Evolutionary conservation across 1,284 basidiomycete genomes (phyloP).

Genomic region (Porogramme epimiltina): DNA sequence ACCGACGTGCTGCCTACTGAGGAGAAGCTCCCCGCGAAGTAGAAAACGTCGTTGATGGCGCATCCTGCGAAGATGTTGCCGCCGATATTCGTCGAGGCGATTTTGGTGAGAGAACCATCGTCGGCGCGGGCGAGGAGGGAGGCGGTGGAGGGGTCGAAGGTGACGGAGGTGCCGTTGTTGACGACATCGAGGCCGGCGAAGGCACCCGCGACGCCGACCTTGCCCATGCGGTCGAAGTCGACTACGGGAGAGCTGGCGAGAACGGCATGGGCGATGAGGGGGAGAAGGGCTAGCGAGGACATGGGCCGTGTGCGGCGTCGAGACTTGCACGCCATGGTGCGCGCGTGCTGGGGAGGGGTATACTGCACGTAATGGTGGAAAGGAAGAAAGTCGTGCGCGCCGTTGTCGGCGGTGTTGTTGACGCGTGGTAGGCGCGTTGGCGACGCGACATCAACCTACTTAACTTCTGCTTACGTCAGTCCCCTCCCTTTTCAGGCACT

Average conservation of each 20-base stretch:
- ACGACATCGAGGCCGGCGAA: slow-evolving; percentile 86
- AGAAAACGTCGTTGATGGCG: slow-evolving; percentile 62
- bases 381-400: slow-evolving; percentile 8
- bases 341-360: slow-evolving; percentile 24
- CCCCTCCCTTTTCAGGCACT: background rate
- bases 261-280: slow-evolving; percentile 38
- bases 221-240: slow-evolving; percentile 91
- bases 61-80: slow-evolving; percentile 71
- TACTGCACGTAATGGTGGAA: slow-evolving; percentile 21
- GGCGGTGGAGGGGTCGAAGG: slow-evolving; percentile 69
- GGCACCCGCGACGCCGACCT: slow-evolving; percentile 82
- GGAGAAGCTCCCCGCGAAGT: slow-evolving; percentile 78
- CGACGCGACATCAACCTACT: slow-evolving; percentile 20
- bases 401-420: slow-evolving; percentile 8
- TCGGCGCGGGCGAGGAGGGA: slow-evolving; percentile 69
- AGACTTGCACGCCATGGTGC: slow-evolving; percentile 22
- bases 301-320: slow-evolving; percentile 15
- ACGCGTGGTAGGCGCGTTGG: slow-evolving; percentile 19
- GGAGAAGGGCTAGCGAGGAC: slow-evolving; percentile 17
- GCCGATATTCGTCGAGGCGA: slow-evolving; percentile 72
- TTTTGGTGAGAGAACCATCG: slow-evolving; percentile 60
- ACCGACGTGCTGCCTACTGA: slow-evolving; percentile 60
- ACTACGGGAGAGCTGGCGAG: slow-evolving; percentile 73
- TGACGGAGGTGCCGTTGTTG: slow-evolving; percentile 52
- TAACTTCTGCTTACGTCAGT: slow-evolving; percentile 20